Evolutionary conservation across 2,329 filamentous ascomycete genomes (phyloP).

Genomic region (Fusarium poae): DNA sequence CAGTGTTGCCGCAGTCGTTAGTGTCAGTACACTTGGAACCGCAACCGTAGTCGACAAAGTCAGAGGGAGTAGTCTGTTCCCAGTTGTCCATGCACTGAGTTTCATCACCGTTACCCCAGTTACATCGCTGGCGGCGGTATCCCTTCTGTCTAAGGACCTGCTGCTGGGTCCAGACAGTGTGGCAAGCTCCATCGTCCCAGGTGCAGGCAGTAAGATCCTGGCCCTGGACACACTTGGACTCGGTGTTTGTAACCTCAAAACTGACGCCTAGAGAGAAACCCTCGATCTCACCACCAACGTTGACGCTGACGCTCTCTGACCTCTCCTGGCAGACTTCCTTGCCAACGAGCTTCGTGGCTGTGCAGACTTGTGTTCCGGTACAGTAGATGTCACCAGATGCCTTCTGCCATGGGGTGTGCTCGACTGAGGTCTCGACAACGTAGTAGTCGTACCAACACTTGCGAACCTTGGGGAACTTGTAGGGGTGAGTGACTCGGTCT

Average conservation of each 20-base stretch:
- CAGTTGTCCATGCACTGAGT: constrained; percentile 22
- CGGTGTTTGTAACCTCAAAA: not conserved
- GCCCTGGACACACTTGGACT: constrained; percentile 7
- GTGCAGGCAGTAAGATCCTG: constrained; percentile 13
- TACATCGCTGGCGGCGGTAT: constrained; percentile 18
- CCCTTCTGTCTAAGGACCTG: constrained; percentile 14
- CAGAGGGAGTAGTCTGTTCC: constrained; percentile 25
- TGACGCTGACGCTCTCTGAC: constrained; percentile 1
- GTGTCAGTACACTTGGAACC: constrained; percentile 21
- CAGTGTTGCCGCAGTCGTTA: not conserved
- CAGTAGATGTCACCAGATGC: constrained; percentile 17
- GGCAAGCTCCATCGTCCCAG: constrained; percentile 13
- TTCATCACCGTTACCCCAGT: constrained; percentile 19
- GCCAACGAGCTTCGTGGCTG: constrained; percentile 11
- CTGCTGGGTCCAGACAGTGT: constrained; percentile 32
- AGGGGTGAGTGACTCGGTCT: constrained; percentile 11
- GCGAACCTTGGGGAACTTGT: constrained; percentile 18
- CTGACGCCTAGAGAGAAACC: not conserved
- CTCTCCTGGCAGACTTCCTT: constrained; percentile 15
- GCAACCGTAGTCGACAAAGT: constrained; percentile 13
- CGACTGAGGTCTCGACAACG: constrained; percentile 10
- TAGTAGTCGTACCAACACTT: constrained; percentile 28
- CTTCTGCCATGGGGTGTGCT: constrained; percentile 18
- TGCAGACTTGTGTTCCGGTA: constrained; percentile 7
- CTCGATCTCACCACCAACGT: not conserved